phyloP scores from a whole-genome alignment of 2,329 filamentous ascomycete genomes.

The Hypoxylon sp. region DNA sequence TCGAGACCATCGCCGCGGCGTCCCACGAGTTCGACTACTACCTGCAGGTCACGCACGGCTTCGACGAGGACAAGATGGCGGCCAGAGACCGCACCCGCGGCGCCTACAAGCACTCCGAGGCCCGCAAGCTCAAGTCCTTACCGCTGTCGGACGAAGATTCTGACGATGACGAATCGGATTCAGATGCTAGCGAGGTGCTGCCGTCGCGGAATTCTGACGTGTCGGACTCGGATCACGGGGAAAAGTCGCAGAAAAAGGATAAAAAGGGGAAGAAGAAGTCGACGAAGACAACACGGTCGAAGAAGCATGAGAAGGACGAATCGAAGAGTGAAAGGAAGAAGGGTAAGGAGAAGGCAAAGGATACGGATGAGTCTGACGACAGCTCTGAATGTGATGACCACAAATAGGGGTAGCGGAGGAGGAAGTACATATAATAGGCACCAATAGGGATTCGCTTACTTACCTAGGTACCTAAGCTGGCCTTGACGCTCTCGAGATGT shows the following conservation, averaged over 20 bases:
- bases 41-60: slow-evolving; percentile 24
- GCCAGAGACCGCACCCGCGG: slow-evolving; percentile 21
- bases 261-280: slow-evolving; percentile 21
- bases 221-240: slow-evolving; percentile 10
- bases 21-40: slow-evolving; percentile 31
- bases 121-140: slow-evolving; percentile 10
- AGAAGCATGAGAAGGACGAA: slow-evolving; percentile 11
- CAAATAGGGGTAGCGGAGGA: not conserved
- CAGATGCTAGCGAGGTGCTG: not conserved
- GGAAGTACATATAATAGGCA: too few species aligned
- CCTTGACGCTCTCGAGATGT: too few species aligned
- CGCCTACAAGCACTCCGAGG: slow-evolving; percentile 13
- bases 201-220: not conserved
- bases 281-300: slow-evolving; percentile 12
- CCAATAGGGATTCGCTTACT: too few species aligned
- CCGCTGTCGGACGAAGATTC: slow-evolving; percentile 10
- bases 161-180: slow-evolving; percentile 14
- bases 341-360: slow-evolving; percentile 19
- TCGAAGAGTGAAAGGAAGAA: slow-evolving; percentile 19
- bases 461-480: too few species aligned
- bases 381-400: slow-evolving; percentile 27
- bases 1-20: slow-evolving; percentile 26
- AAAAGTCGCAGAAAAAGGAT: slow-evolving; percentile 15
- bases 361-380: slow-evolving; percentile 14
- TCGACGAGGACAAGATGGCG: slow-evolving; percentile 31